phyloP scores from a whole-genome alignment of 2,329 filamentous ascomycete species.

The Fusarium temperatum region DNA sequence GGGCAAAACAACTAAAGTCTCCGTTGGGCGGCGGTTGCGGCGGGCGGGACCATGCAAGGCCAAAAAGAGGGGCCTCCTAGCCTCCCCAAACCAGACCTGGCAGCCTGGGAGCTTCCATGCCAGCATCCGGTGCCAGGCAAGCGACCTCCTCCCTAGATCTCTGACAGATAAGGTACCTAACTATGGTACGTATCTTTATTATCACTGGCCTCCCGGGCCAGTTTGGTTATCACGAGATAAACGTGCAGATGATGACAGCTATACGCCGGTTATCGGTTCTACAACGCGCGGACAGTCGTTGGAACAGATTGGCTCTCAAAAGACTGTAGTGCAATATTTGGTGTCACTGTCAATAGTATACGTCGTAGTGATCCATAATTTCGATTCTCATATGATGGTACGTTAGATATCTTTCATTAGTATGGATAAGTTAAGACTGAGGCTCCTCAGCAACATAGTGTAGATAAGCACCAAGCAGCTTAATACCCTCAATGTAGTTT shows the following conservation, averaged over 20 bases:
- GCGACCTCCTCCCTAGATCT: not conserved
- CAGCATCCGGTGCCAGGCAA: not conserved
- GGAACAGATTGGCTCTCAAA: not conserved
- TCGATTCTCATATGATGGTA: constrained; percentile 18
- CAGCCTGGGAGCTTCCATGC: not conserved
- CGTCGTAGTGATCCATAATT: not conserved
- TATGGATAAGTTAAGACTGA: constrained; percentile 46
- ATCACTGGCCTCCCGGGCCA: not conserved
- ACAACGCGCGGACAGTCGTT: not conserved
- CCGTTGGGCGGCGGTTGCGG: constrained; percentile 12
- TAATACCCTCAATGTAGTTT: constrained; percentile 98
- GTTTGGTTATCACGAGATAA: not conserved
- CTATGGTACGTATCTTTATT: constrained; percentile 21
- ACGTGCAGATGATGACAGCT: not conserved
- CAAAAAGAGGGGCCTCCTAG: constrained; percentile 20
- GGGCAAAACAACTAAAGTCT: constrained; percentile 13
- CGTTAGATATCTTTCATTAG: constrained; percentile 8
- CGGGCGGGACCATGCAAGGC: not conserved
- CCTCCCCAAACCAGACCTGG: not conserved
- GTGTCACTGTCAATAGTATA: not conserved
- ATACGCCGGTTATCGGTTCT: not conserved
- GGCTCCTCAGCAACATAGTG: constrained; percentile 96
- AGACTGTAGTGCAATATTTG: not conserved
- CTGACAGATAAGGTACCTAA: too few relatives aligned
- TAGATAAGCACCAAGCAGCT: constrained; percentile 92